phyloP scores from a whole-genome alignment of 257 asterid species.

The Cordia subcordata region DNA sequence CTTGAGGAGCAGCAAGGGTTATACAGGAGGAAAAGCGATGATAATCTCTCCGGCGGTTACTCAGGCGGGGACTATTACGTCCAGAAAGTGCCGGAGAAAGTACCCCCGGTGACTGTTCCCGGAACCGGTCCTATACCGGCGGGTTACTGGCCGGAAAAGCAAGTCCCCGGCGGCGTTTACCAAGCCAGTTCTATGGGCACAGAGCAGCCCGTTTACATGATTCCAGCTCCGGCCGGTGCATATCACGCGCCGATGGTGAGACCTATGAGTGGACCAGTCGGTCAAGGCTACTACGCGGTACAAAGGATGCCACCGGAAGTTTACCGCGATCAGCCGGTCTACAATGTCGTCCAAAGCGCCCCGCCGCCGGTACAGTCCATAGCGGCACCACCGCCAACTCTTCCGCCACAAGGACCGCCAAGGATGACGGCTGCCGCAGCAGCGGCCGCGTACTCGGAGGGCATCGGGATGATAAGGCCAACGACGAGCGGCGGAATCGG shows the following conservation, averaged over 20 bases:
- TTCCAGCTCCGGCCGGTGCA: conserved; percentile 39
- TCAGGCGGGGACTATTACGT: conserved; percentile 52
- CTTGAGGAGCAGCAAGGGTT: conserved; percentile 68
- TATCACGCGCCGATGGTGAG: conserved; percentile 64
- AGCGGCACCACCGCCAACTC: conserved; percentile 24
- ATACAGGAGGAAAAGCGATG: conserved; percentile 57
- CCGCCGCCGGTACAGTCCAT: conserved; percentile 23
- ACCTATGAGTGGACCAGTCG: conserved; percentile 44
- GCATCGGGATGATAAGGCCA: conserved; percentile 47
- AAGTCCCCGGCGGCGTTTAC: conserved; percentile 43
- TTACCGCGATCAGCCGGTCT: conserved; percentile 52
- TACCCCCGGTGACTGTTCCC: conserved; percentile 29
- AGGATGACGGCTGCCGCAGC: conserved; percentile 32
- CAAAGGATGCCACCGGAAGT: conserved; percentile 62
- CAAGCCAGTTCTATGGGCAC: conserved; percentile 31
- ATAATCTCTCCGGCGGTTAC: conserved; percentile 41
- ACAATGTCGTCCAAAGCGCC: conserved; percentile 13
- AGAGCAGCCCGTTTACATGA: conserved; percentile 71
- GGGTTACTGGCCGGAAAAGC: conserved; percentile 69
- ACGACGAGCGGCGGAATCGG: conserved; percentile 24
- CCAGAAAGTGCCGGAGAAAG: conserved; percentile 51
- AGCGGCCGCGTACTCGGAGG: conserved; percentile 45
- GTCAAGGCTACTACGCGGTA: conserved; percentile 70
- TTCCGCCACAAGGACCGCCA: conserved; percentile 20
- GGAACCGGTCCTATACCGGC: conserved; percentile 32